These are phyloP conservation scores for Salvia splendens DNA, from an alignment of 257 asterid species.

Conservation along the genomic window DNA sequence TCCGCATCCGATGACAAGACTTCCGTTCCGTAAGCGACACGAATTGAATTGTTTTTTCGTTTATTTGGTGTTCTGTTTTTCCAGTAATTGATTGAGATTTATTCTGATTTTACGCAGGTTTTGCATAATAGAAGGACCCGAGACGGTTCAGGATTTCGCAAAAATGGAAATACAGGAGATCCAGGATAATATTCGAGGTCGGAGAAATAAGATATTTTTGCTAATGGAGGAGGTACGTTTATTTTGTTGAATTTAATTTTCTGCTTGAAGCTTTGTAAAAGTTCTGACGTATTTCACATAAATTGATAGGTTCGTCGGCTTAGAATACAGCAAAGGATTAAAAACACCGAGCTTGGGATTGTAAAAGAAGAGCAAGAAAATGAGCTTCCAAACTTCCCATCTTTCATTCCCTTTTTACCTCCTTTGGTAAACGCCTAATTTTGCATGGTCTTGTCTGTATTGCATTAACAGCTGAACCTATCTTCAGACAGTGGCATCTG, in stretches of 20 bases:
- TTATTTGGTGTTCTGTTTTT: neutral
- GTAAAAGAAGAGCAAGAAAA: slow-evolving; percentile 62
- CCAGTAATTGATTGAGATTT: slow-evolving; percentile 8
- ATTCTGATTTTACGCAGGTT: slow-evolving; percentile 50
- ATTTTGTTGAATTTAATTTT: slow-evolving; percentile 6
- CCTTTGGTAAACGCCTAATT: slow-evolving; percentile 61
- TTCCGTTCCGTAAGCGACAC: slow-evolving; percentile 42
- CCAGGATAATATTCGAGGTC: slow-evolving; percentile 83
- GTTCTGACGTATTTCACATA: slow-evolving; percentile 11
- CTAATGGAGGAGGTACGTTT: slow-evolving; percentile 91
- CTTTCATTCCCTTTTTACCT: slow-evolving; percentile 95
- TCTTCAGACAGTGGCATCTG: slow-evolving; percentile 19
- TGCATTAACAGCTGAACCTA: neutral
- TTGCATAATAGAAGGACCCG: slow-evolving; percentile 97
- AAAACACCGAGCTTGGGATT: slow-evolving; percentile 76
- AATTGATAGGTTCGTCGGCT: slow-evolving; percentile 84
- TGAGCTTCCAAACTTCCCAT: slow-evolving; percentile 90
- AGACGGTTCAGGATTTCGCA: slow-evolving; percentile 82
- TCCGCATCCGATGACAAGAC: slow-evolving; percentile 49
- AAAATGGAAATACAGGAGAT: slow-evolving; percentile 89
- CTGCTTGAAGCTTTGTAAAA: slow-evolving; percentile 7
- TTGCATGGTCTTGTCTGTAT: neutral
- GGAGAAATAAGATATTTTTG: slow-evolving; percentile 87
- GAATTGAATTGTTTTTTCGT: neutral
- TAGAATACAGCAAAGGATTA: slow-evolving; percentile 84